Base-by-base conservation (phyloP, 495 filamentous ascomycete genomes). In the Aspergillus incahuasiensis region DNA sequence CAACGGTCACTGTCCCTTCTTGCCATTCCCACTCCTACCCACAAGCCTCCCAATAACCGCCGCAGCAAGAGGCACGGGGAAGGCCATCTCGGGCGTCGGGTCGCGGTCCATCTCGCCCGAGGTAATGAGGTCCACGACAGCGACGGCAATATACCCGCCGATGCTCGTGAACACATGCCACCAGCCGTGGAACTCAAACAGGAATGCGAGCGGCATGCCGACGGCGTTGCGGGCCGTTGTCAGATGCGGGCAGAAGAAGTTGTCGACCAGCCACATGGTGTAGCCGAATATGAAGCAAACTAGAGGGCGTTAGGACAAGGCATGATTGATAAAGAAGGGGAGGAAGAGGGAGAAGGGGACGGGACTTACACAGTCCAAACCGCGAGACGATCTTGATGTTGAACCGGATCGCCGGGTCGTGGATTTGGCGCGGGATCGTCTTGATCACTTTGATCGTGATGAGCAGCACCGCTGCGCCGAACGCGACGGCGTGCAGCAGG, bases 151-250 rank as follows among this genome's bases (percentile, higher is more conserved):
- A 34, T 71, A 71, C 13, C 63, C 68, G 5, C 68, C 68, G 38
- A 71, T 68, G 0, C 59, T 66, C 7, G 68, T 71, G 39, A 68
- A 68, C 11, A 71, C 38, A 52, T 71, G 68, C 68, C 68, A 71
- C 68, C 68, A 71, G 25, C 68, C 68, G 45, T 71, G 68, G 20
- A 71, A 52, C 40, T 71, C 68, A 42, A 64, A 61, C 3, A 68
- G 38, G 34, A 67, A 71, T 21, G 62, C 66, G 19, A 65, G 39
- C 1, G 68, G 68, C n/a, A 64, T 40, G n/a, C 66, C 68, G 21
- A 66, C 41, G 0, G 32, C n/a, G 9, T 63, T 41, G 55, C 61
- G 44, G 21, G 48, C 56, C 4, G 39, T 4, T 0, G 51, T 58
- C 32, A 71, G 53, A 15, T 49, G 13, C 8, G 43, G 42, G 54